Conservation (phyloP, 2,329 filamentous ascomycete genomes). For the Penicillium italicum region DNA sequence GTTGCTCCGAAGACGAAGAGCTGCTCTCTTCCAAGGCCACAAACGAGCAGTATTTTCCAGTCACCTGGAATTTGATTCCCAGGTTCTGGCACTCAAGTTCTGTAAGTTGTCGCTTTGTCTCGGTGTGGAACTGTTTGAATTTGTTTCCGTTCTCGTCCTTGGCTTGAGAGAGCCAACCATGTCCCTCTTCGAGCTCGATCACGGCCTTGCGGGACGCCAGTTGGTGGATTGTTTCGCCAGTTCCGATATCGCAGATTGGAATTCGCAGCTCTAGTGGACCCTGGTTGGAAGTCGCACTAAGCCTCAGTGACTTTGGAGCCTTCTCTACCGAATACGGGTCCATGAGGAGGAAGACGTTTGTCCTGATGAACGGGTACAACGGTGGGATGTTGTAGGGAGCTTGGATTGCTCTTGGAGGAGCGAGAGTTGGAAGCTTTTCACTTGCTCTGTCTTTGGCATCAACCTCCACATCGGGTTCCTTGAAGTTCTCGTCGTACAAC, state of each 20-base stretch:
- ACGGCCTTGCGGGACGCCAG: conserved; percentile 66
- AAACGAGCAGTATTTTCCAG: conserved; percentile 69
- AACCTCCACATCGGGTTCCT: conserved; percentile 42
- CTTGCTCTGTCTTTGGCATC: conserved; percentile 27
- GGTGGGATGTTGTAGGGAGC: conserved; percentile 61
- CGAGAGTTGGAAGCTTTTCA: conserved; percentile 49
- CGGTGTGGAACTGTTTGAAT: conserved; percentile 48
- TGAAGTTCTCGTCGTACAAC: conserved; percentile 53
- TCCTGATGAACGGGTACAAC: conserved; percentile 65
- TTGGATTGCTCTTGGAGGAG: conserved; percentile 58
- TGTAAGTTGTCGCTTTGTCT: conserved; percentile 57
- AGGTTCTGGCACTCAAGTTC: conserved; percentile 64
- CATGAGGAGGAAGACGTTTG: conserved; percentile 63
- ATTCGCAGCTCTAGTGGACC: conserved; percentile 63
- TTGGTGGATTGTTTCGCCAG: conserved; percentile 61
- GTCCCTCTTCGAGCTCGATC: conserved; percentile 65
- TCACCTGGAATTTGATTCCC: conserved; percentile 63
- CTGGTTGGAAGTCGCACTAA: conserved; percentile 55
- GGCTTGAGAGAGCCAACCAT: conserved; percentile 61
- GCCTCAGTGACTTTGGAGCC: conserved; percentile 54
- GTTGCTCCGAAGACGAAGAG: background rate
- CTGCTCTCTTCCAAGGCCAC: conserved; percentile 59
- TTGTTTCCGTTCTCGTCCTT: conserved; percentile 45
- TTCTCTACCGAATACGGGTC: conserved; percentile 49
- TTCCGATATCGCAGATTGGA: conserved; percentile 52